A percentile compares a stretch with the other conserved stretches of the same genome.
These are phyloP conservation scores for Entomortierella parvispora DNA, from an alignment of 192 early-diverging fungal genomes.

Conservation along the genomic window DNA sequence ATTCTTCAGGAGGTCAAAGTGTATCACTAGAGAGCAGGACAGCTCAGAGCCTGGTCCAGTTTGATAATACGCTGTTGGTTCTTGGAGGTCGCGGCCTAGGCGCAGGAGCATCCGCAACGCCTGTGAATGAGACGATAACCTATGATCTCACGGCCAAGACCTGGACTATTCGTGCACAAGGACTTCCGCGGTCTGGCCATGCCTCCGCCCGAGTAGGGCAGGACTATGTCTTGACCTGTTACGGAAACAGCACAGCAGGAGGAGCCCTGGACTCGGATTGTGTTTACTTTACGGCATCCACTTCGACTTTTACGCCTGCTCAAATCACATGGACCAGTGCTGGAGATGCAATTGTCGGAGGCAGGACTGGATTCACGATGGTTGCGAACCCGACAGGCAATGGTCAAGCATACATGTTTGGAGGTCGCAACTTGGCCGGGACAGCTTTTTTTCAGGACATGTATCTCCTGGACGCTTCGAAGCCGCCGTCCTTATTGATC, in stretches of 20 bases:
- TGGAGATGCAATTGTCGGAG: slow-evolving; percentile 3
- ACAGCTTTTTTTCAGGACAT: slow-evolving; percentile 15
- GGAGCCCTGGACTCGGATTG: slow-evolving; percentile 11
- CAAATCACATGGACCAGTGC: slow-evolving; percentile 4
- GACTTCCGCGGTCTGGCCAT: slow-evolving; percentile 19
- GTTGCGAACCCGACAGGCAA: not conserved
- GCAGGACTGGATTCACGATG: slow-evolving; percentile 11
- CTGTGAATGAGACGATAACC: slow-evolving; percentile 15
- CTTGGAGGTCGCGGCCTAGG: slow-evolving; percentile 12
- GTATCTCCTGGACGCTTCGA: slow-evolving; percentile 20
- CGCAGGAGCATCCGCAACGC: not conserved
- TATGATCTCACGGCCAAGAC: slow-evolving; percentile 2
- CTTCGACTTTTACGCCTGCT: not conserved
- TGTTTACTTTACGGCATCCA: slow-evolving; percentile 22
- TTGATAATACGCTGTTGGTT: slow-evolving; percentile 19
- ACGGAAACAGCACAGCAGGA: slow-evolving; percentile 5
- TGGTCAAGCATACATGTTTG: slow-evolving; percentile 33
- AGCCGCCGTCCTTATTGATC: slow-evolving; percentile 9
- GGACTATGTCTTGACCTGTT: slow-evolving; percentile 29
- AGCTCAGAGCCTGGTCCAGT: slow-evolving; percentile 23
- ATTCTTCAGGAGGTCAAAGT: not conserved
- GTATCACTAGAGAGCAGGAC: not conserved
- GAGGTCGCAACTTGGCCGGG: slow-evolving; percentile 10
- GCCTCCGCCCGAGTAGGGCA: slow-evolving; percentile 14
- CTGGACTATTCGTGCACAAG: slow-evolving; percentile 18